Base-by-base conservation (phyloP, 2,329 filamentous ascomycete species). In the Fusarium foetens region DNA sequence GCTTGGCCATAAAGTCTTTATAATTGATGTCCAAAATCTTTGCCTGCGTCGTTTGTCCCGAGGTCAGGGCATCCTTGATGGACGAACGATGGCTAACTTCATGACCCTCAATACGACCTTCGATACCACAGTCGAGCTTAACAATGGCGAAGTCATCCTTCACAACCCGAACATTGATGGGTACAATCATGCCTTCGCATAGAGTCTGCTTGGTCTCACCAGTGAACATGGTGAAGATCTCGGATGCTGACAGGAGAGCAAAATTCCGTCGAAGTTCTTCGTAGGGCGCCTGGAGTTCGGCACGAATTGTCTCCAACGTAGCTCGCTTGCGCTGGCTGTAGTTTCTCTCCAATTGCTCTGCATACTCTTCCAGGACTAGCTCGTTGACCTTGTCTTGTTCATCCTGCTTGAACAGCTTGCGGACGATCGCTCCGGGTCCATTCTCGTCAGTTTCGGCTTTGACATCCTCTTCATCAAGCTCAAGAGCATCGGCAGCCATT, bases 381-480 rank as follows among this genome's bases (percentile, higher is more conserved):
- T 99, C 96, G 78, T 98, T 97, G 79, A 99, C 94, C 78, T 95
- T 93, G 77, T 98, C 95, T 76, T 97, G 94, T 73, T 94, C 93
- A 52, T 97, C 94, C 63, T 98, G 94, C 78, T 94, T 93, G 80
- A 99, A 93, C n/a, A 99, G 90, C 81, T 95, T 97, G 70, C 95
- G 92, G 60, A 99, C 94, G 74, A 98, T 95, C 12, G 95, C 96
- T 21, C 93, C 94, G 1, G 93, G 87, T 1, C 96, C 96, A 71
- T 94, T 94, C 78, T 98, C 94, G 73, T 97, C 94, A 9, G 92
- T 93, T 83, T 98, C 95, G 3, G 93, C 94, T 82, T 97, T 97
- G 79, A 99, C 94, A 77, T 99, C 96, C 84, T 99, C 96, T 83
- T 99, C 96, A 76, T 99, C 96, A 74, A 99, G 87, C 80, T 98